Base-by-base conservation (phyloP, 805 yeast species). In the Torulaspora quercuum region DNA sequence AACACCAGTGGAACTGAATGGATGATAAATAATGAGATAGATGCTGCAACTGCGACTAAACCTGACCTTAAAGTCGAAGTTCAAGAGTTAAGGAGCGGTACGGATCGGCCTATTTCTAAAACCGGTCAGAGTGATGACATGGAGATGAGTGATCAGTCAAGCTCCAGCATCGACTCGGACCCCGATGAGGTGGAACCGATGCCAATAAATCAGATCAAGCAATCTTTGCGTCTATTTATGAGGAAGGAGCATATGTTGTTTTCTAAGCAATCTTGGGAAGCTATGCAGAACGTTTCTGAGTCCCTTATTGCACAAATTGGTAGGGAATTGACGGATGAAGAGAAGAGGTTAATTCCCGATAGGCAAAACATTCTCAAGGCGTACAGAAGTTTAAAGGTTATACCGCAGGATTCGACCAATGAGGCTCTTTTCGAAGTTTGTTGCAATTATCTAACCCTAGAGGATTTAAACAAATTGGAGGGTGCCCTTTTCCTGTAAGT, bases 391-490 rank as follows among this genome's bases (percentile, higher is more conserved):
- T 45, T 41, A 14, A 44, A 49, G 6, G 27, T 50, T 2, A n/a
- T 49, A 3, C 30, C 49, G 2, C 17, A 17, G 3, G 32, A 27
- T 8, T 35, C 50, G 7, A 42, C 51, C 3, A 45, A 45, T 16
- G 46, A 49, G 11, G 56, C 51, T n/a, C 23, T 58, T 9, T 58
- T 46, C 29, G 52, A 48, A 14, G 11, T 57, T 17, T 55, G 60
- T 32, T 42, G 47, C 24, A 37, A 46, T n/a, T 55, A 52, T 30
- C 27, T 58, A 10, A 41, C 55, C 4, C 23, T 51, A 15, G 60
- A 55, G 29, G 55, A 54, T 8, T 27, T 55, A 18, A 52, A 48
- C 19, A 43, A 33, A 15, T 20, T 58, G 12, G 63, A 58, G 32
- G 45, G 40, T 16, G 39, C 46, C 2, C 32, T 53, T 3, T 53